Percentiles rank a stretch among this genome's conserved stretches.
phyloP scores from a whole-genome alignment of 148 eudicot genomes.

The Chenopodium berlandieri region DNA sequence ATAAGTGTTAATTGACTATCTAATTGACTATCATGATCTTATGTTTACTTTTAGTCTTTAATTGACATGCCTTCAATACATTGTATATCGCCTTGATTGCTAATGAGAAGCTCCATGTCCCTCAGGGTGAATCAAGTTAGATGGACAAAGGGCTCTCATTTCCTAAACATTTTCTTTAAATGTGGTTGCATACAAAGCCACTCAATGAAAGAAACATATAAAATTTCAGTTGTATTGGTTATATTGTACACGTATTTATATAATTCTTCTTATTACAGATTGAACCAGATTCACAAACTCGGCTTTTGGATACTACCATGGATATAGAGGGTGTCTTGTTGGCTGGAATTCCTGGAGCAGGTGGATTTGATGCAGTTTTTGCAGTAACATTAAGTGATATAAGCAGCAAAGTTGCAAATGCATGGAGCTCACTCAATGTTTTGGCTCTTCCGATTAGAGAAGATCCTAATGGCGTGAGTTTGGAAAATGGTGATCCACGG shows the following conservation, averaged over 20 bases:
- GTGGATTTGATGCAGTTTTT: constrained; percentile 93
- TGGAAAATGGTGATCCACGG: constrained; percentile 75
- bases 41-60: neutral
- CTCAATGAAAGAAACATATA: neutral
- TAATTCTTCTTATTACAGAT: constrained; percentile 46
- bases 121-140: neutral
- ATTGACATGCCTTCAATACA: neutral
- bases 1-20: neutral
- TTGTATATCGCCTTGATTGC: neutral
- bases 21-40: neutral
- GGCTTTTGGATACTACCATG: constrained; percentile 81
- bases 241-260: neutral
- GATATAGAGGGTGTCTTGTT: constrained; percentile 77
- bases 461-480: constrained; percentile 75
- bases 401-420: constrained; percentile 50
- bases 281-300: constrained; percentile 89
- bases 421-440: constrained; percentile 76
- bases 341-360: constrained; percentile 99
- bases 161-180: neutral
- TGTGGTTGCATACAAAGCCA: neutral
- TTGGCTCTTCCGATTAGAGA: constrained; percentile 85
- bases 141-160: neutral
- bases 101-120: neutral
- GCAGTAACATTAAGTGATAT: constrained; percentile 70
- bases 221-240: neutral